Evolutionary conservation across 2,329 filamentous ascomycete genomes (phyloP).

Genomic region (Nemania sp.): DNA sequence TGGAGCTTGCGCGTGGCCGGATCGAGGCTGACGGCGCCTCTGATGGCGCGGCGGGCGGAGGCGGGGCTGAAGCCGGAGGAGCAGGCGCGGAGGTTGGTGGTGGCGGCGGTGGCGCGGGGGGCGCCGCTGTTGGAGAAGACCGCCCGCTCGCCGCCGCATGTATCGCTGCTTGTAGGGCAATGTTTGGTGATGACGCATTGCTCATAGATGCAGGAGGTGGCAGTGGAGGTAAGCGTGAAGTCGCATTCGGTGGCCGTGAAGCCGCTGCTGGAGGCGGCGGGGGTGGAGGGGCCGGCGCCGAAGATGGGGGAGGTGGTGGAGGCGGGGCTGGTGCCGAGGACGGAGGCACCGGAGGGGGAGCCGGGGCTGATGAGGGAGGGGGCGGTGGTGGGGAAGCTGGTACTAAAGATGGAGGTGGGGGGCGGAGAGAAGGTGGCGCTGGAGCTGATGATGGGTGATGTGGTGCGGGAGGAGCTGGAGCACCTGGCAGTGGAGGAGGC

Average conservation of each 20-base stretch:
- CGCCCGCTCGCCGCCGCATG: constrained; percentile 53
- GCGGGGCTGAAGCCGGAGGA: constrained; percentile 57
- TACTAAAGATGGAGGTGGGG: constrained; percentile 58
- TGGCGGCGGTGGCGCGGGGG: constrained; percentile 56
- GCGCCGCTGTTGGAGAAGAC: constrained; percentile 51
- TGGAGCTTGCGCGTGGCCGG: constrained; percentile 58
- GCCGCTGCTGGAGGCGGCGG: constrained; percentile 46
- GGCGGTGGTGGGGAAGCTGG: constrained; percentile 56
- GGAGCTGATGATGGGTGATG: constrained; percentile 60
- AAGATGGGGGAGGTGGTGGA: constrained; percentile 58
- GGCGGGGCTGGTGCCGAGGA: constrained; percentile 44
- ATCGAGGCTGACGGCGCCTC: constrained; percentile 48
- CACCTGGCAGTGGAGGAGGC: constrained; percentile 50
- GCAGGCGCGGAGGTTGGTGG: constrained; percentile 57
- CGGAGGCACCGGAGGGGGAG: constrained; percentile 54
- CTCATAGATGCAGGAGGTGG: constrained; percentile 43
- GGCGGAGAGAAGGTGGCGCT: constrained; percentile 46
- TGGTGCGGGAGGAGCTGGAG: constrained; percentile 52
- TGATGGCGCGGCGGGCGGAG: constrained; percentile 55
- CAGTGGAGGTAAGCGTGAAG: constrained; percentile 54
- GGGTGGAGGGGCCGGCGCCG: constrained; percentile 59
- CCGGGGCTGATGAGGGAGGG: constrained; percentile 48
- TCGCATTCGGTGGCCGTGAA: constrained; percentile 43
- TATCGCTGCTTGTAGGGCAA: constrained; percentile 57
- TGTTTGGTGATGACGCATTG: constrained; percentile 50